A percentile compares a stretch with the other conserved stretches of the same genome.
Evolutionary conservation across 2,329 filamentous ascomycete genomes (phyloP).

Genomic region (Penicillium sp.): DNA sequence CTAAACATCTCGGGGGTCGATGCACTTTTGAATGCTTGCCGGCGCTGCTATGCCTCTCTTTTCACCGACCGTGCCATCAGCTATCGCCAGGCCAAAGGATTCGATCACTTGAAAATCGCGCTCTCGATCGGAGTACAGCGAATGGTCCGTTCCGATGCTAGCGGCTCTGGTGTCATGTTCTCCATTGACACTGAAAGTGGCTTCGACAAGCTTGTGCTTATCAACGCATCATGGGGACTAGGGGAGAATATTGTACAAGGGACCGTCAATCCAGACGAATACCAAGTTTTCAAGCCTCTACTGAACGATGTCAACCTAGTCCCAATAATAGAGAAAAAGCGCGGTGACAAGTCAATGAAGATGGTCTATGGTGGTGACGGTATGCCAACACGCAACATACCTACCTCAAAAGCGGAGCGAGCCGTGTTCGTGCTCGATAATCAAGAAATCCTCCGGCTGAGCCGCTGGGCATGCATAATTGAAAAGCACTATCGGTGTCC

Average conservation of each 20-base stretch:
- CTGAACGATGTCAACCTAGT: constrained; percentile 22
- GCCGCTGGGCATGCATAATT: constrained; percentile 37
- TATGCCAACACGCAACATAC: constrained; percentile 34
- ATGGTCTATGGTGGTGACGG: constrained; percentile 34
- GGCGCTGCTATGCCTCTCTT: constrained; percentile 40
- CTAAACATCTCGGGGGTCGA: constrained; percentile 36
- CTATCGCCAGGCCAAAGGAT: constrained; percentile 28
- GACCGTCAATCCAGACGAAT: constrained; percentile 40
- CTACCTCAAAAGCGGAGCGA: constrained; percentile 38
- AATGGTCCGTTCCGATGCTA: constrained; percentile 34
- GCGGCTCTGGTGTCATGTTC: constrained; percentile 43
- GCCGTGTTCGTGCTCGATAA: constrained; percentile 34
- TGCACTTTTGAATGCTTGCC: constrained; percentile 35
- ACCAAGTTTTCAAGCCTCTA: constrained; percentile 41
- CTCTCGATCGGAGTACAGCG: constrained; percentile 25
- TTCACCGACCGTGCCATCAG: constrained; percentile 38
- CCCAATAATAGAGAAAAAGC: constrained; percentile 37
- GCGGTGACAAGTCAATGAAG: constrained; percentile 36
- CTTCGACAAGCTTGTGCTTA: constrained; percentile 41
- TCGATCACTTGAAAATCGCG: constrained; percentile 21
- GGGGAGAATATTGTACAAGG: constrained; percentile 43
- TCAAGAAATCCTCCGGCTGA: constrained; percentile 36
- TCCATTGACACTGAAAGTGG: constrained; percentile 43
- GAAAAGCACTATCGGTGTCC: constrained; percentile 37
- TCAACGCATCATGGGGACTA: constrained; percentile 40